phyloP scores from a whole-genome alignment of 1,284 basidiomycete species.

The Trametes versicolor region DNA sequence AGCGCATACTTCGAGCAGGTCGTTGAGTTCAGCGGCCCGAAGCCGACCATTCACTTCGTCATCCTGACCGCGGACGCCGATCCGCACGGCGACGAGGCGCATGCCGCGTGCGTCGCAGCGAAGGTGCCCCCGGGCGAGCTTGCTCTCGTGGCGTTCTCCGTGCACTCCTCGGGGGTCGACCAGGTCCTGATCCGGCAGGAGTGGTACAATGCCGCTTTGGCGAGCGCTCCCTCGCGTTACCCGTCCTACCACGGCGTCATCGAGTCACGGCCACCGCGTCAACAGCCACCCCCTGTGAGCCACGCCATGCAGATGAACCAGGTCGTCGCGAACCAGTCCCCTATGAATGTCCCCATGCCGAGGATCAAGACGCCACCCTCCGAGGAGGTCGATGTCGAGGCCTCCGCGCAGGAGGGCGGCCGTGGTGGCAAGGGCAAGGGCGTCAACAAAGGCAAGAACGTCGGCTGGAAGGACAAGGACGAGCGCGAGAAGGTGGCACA shows the following conservation, averaged over 20 bases:
- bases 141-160: constrained; percentile 83
- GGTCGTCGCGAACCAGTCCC: constrained; percentile 45
- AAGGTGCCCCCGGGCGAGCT: constrained; percentile 79
- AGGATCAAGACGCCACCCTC: constrained; percentile 73
- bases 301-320: constrained; percentile 30
- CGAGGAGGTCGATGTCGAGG: constrained; percentile 75
- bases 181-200: constrained; percentile 85
- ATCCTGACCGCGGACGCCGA: constrained; percentile 83
- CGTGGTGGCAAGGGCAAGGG: constrained; percentile 63
- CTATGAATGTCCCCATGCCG: constrained; percentile 48
- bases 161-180: constrained; percentile 84
- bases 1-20: constrained; percentile 77
- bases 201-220: constrained; percentile 77
- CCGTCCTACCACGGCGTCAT: constrained; percentile 54
- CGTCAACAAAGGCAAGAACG: constrained; percentile 62
- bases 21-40: constrained; percentile 83
- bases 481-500: constrained; percentile 49
- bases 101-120: constrained; percentile 81
- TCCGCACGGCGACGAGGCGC: constrained; percentile 80
- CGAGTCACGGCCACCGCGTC: constrained; percentile 51
- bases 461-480: constrained; percentile 69
- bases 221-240: constrained; percentile 65
- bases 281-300: constrained; percentile 42
- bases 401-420: constrained; percentile 61
- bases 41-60: constrained; percentile 86